Evolutionary conservation across 225 moss, liverwort and hornwort genomes (phyloP), one percentile per base, ranked within the genome.

Genomic region (Physcomitrellopsis africana): DNA sequence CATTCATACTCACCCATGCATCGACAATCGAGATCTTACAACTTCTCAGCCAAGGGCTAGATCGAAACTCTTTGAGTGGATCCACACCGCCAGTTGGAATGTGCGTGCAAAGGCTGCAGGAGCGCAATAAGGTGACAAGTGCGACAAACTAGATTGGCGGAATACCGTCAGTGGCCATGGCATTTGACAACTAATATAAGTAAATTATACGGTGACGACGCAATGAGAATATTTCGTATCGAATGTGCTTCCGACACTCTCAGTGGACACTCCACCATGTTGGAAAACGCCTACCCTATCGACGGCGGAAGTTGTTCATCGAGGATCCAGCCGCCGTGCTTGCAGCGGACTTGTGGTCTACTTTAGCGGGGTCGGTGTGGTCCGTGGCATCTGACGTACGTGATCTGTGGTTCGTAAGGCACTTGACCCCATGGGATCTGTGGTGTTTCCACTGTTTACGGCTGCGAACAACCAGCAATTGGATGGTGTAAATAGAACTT

Each of bases 151-250:
- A 65, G 47, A 80, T 69, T 57, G 24, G 13, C 72, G 63, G 68
- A 52, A 15, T 54, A 41, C 42, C 41, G 37, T 59, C 65, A 52
- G 56, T n/a, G 43, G 20, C 44, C 18, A 52, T 74, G 17, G 26
- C 20, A 32, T 32, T 26, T 8, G 32, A 4, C 32, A 37, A 29
- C 26, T 65, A 13, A 46, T 51, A 12, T 48, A 37, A 29, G 5
- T 3, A 18, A 45, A 80, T 70, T 77, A 44, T 20, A 84, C 70
- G 84, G 80, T 70, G 52, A 16, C 9, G 13, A 37, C 19, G 2
- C 17, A 27, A 8, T 11, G 12, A 77, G 84, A 70, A 80, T 80
- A 84, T 80, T 42, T 80, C 55, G n/a, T 70, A 10, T 2, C 54
- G 80, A 80, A 80, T 84, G 73, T 80, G 69, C 79, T 83, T 42